Conservation (phyloP, 805 yeast genomes). For the Lachancea cidri region DNA sequence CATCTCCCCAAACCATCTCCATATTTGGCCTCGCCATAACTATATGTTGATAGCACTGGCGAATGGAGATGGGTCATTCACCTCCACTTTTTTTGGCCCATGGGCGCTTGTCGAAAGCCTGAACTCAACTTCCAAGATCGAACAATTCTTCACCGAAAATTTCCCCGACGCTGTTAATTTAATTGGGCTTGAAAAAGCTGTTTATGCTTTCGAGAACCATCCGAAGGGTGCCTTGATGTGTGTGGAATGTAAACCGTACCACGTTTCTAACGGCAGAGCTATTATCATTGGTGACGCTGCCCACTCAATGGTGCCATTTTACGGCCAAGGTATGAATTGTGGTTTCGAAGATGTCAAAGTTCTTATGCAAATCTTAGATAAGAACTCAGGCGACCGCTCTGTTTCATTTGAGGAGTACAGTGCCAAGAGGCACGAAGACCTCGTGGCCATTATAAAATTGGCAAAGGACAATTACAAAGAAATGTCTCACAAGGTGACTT, state of each 20-base stretch:
- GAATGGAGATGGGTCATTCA: conserved; percentile 79
- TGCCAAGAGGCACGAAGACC: conserved; percentile 52
- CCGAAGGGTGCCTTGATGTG: conserved; percentile 81
- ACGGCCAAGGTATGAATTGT: conserved; percentile 96
- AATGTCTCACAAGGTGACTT: conserved; percentile 11
- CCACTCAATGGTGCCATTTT: conserved; percentile 96
- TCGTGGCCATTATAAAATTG: conserved; percentile 68
- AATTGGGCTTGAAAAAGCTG: conserved; percentile 55
- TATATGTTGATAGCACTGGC: conserved; percentile 90
- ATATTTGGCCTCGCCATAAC: conserved; percentile 86
- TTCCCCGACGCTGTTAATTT: conserved; percentile 72
- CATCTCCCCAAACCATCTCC: conserved; percentile 71
- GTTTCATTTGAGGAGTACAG: conserved; percentile 55
- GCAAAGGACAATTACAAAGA: conserved; percentile 69
- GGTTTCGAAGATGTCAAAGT: conserved; percentile 88
- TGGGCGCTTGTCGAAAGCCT: conserved; percentile 58
- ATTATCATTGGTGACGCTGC: conserved; percentile 89
- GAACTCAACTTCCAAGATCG: conserved; percentile 39
- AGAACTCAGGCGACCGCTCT: conserved; percentile 35
- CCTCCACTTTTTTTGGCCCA: conserved; percentile 85
- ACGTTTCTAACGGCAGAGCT: conserved; percentile 50
- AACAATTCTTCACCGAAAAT: conserved; percentile 49
- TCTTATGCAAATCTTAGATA: conserved; percentile 47
- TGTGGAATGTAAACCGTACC: conserved; percentile 64
- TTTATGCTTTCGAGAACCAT: conserved; percentile 46